These are phyloP conservation scores for Cyphellophora attinorum DNA, from an alignment of 2,329 filamentous ascomycete genomes.

Conservation along the genomic window DNA sequence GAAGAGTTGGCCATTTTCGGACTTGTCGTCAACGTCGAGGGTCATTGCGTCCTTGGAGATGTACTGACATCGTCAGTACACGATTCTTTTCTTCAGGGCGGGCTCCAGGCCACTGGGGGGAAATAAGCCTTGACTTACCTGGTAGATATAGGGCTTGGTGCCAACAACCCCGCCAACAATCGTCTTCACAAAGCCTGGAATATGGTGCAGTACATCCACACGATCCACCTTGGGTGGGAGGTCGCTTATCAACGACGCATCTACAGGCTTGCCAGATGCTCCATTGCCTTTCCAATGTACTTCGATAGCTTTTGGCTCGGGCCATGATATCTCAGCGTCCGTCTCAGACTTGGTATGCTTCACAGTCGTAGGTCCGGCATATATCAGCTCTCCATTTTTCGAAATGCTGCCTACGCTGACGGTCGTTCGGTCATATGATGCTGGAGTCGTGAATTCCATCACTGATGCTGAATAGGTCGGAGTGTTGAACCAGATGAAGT, in stretches of 20 bases:
- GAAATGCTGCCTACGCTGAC: conserved; percentile 74
- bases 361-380: conserved; percentile 57
- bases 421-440: conserved; percentile 77
- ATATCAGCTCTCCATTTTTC: conserved; percentile 71
- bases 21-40: conserved; percentile 68
- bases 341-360: conserved; percentile 60
- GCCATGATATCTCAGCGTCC: conserved; percentile 78
- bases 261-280: conserved; percentile 64
- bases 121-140: conserved; percentile 47
- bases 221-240: conserved; percentile 66
- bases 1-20: conserved; percentile 71
- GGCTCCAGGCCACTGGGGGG: no score
- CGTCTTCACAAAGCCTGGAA: conserved; percentile 89
- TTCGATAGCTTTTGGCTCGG: conserved; percentile 66
- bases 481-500: conserved; percentile 85
- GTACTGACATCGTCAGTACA: conserved; percentile 46
- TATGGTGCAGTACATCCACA: conserved; percentile 93
- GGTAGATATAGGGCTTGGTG: conserved; percentile 96
- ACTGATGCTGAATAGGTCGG: conserved; percentile 77
- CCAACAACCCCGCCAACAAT: conserved; percentile 82
- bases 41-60: conserved; percentile 55
- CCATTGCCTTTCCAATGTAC: conserved; percentile 71
- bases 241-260: conserved; percentile 58
- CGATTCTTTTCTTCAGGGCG: neutral
- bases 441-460: conserved; percentile 94